phyloP scores from a whole-genome alignment of 75 land plant species.

The Azolla pinnata region DNA sequence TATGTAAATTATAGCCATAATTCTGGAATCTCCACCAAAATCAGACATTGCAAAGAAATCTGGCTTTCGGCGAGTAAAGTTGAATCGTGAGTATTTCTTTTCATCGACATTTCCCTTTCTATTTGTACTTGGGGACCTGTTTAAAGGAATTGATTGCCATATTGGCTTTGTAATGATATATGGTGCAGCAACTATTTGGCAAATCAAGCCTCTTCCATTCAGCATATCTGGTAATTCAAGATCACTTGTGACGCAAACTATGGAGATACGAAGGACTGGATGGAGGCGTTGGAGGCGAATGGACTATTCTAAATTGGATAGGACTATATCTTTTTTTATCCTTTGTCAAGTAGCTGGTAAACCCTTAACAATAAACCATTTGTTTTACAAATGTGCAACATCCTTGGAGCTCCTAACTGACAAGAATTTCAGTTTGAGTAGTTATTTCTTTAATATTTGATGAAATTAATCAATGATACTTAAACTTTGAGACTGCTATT shows the following conservation, averaged over 20 bases:
- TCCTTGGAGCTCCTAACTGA: background rate
- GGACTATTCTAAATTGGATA: conserved; percentile 48
- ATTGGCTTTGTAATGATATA: background rate
- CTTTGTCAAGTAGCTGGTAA: conserved; percentile 87
- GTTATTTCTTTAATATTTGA: no score
- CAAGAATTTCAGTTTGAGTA: no score
- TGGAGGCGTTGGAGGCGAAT: conserved; percentile 67
- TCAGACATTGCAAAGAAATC: conserved; percentile 47
- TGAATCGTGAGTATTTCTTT: conserved; percentile 55
- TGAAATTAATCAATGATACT: no score
- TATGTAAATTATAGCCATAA: background rate
- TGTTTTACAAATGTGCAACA: background rate
- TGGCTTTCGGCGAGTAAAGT: conserved; percentile 57
- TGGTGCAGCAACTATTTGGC: conserved; percentile 74
- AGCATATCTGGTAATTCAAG: conserved; percentile 23
- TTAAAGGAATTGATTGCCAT: background rate
- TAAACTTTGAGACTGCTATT: no score
- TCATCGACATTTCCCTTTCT: background rate
- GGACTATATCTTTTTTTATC: conserved; percentile 51
- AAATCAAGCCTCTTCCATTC: conserved; percentile 42
- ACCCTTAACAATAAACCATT: background rate
- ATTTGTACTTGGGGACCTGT: background rate
- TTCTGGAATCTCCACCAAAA: conserved; percentile 36
- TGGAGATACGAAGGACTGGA: conserved; percentile 57
- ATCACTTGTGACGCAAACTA: conserved; percentile 61